These are phyloP conservation scores for Candida cerambycidarum DNA, from an alignment of 805 yeast genomes.

Conservation along the genomic window DNA sequence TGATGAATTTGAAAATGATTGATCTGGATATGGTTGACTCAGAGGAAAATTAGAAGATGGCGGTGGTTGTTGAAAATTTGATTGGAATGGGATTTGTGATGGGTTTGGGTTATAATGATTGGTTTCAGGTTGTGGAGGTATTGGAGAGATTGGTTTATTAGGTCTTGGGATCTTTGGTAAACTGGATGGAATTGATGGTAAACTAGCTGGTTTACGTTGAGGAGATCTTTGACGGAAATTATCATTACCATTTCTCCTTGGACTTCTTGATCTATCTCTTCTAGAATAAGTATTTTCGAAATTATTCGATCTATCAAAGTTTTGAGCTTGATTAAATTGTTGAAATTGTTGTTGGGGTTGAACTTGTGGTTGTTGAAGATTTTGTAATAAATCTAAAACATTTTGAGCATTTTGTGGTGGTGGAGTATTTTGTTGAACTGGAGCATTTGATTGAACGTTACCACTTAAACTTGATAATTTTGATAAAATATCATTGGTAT, in stretches of 20 bases:
- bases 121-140: slow-evolving; percentile 2
- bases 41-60: slow-evolving; percentile 9
- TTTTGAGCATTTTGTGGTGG: slow-evolving; percentile 37
- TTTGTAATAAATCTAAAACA: slow-evolving; percentile 8
- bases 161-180: slow-evolving; percentile 11
- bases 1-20: background rate
- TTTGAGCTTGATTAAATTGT: background rate
- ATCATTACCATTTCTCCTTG: slow-evolving; percentile 27
- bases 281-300: slow-evolving; percentile 36
- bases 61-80: slow-evolving; percentile 12
- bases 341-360: slow-evolving; percentile 13
- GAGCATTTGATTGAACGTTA: slow-evolving; percentile 19
- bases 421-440: slow-evolving; percentile 34
- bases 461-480: slow-evolving; percentile 39
- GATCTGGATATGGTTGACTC: slow-evolving; percentile 8
- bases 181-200: slow-evolving; percentile 16
- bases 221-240: slow-evolving; percentile 32
- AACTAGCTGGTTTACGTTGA: slow-evolving; percentile 13
- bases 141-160: slow-evolving; percentile 2
- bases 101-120: background rate
- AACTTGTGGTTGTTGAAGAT: slow-evolving; percentile 17
- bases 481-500: slow-evolving; percentile 37
- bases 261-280: slow-evolving; percentile 57
- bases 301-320: slow-evolving; percentile 14
- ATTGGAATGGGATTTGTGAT: slow-evolving; percentile 3